Conservation (phyloP, 2,329 filamentous ascomycete species). For the Aspergillus piperis region DNA sequence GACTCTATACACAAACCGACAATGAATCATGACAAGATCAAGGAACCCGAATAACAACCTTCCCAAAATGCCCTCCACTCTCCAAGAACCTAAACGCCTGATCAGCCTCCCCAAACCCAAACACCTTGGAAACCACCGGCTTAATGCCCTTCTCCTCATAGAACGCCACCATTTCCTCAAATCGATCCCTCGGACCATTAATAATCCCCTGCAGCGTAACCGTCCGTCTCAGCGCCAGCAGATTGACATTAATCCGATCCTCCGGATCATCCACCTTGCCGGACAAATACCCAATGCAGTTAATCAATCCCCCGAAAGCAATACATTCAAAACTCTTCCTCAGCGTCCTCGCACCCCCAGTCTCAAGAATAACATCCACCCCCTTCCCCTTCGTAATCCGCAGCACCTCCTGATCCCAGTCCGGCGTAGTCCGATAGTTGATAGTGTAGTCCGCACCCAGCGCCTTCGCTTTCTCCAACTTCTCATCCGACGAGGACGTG, state of each 20-base stretch:
- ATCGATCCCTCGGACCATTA: slow-evolving; percentile 62
- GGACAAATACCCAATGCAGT: slow-evolving; percentile 51
- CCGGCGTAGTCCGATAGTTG: slow-evolving; percentile 51
- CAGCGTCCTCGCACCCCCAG: slow-evolving; percentile 53
- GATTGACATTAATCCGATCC: slow-evolving; percentile 61
- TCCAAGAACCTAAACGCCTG: slow-evolving; percentile 57
- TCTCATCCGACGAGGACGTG: slow-evolving; percentile 54
- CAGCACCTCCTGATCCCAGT: slow-evolving; percentile 51
- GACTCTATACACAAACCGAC: no score
- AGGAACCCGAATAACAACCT: slow-evolving; percentile 54
- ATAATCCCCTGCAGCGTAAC: slow-evolving; percentile 61
- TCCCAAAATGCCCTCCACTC: slow-evolving; percentile 57
- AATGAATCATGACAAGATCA: not conserved
- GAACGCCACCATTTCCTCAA: slow-evolving; percentile 42
- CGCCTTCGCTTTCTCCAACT: slow-evolving; percentile 52
- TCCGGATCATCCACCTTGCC: slow-evolving; percentile 58
- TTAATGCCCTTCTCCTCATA: slow-evolving; percentile 36
- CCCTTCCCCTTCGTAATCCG: slow-evolving; percentile 48
- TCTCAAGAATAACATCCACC: slow-evolving; percentile 55
- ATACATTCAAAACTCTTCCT: slow-evolving; percentile 51
- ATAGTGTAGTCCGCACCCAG: slow-evolving; percentile 53
- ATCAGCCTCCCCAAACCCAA: slow-evolving; percentile 53
- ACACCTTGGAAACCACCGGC: slow-evolving; percentile 57
- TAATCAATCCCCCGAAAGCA: slow-evolving; percentile 49
- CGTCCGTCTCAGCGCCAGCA: slow-evolving; percentile 54